Percentiles rank a stretch among this genome's conserved stretches.
phyloP scores from a whole-genome alignment of 139 green algal species.

The Deuterostichococcus epilithicus region DNA sequence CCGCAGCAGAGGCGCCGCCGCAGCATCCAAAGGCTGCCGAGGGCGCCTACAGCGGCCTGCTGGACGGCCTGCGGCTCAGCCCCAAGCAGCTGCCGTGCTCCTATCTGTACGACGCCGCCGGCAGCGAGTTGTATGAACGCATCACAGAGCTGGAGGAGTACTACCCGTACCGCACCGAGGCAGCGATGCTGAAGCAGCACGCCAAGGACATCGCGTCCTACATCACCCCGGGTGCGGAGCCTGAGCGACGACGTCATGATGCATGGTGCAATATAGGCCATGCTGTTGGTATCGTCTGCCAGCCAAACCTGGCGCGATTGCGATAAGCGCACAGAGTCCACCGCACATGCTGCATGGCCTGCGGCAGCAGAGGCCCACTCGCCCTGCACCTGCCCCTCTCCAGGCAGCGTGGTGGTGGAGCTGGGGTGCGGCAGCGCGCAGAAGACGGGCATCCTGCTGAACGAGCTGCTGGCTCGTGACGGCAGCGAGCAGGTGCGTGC shows the following conservation, averaged over 20 bases:
- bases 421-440: conserved; percentile 44
- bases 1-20: no score
- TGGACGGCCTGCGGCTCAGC: conserved; percentile 2
- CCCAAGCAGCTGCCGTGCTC: conserved; percentile 28
- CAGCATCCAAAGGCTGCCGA: neutral
- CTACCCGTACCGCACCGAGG: conserved; percentile 33
- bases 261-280: no score
- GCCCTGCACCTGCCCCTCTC: neutral
- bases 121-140: conserved; percentile 31
- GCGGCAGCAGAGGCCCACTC: no score
- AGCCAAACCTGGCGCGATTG: no score
- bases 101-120: conserved; percentile 36
- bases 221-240: conserved; percentile 16
- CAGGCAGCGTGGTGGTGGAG: conserved; percentile 42
- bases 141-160: conserved; percentile 36
- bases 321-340: no score
- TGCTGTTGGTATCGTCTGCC: no score
- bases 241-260: no score
- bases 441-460: conserved; percentile 50
- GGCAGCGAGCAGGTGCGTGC: no score
- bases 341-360: no score
- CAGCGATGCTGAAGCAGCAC: conserved; percentile 25
- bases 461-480: conserved; percentile 20
- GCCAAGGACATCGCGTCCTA: conserved; percentile 31
- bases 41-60: neutral